Conservation (phyloP, 2,329 filamentous ascomycete species). For the Phaeomoniella chlamydospora region DNA sequence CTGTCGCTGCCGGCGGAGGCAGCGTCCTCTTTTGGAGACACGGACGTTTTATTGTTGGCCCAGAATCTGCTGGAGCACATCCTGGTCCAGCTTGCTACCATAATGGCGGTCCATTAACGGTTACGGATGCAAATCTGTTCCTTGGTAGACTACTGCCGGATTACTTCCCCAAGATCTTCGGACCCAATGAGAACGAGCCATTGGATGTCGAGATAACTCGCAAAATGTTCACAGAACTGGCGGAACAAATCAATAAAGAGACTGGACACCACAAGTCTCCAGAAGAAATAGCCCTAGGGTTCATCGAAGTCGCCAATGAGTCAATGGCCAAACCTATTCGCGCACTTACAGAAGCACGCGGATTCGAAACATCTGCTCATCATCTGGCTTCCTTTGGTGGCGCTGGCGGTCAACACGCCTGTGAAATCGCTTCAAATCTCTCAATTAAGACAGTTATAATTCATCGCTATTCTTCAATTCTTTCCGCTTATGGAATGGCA, state of each 20-base stretch:
- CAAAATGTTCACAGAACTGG: conserved; percentile 27
- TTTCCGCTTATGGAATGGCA: conserved; percentile 31
- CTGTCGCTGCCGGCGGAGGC: conserved; percentile 62
- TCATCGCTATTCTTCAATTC: conserved; percentile 25
- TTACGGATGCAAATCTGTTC: conserved; percentile 86
- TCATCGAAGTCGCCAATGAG: conserved; percentile 26
- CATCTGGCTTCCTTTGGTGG: conserved; percentile 17
- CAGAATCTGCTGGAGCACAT: conserved; percentile 77
- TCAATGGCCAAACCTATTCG: conserved; percentile 21
- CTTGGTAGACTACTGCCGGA: conserved; percentile 54
- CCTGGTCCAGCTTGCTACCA: conserved; percentile 84
- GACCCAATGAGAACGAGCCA: conserved; percentile 63
- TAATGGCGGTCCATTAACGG: conserved; percentile 75
- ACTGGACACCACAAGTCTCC: conserved; percentile 13
- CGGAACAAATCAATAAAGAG: conserved; percentile 25
- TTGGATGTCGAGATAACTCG: conserved; percentile 26
- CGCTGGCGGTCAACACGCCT: conserved; percentile 24
- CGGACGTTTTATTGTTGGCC: conserved; percentile 77
- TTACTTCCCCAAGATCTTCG: conserved; percentile 90
- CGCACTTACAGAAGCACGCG: conserved; percentile 13
- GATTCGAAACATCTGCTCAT: conserved; percentile 14
- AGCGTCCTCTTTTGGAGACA: conserved; percentile 60
- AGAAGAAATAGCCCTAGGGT: conserved; percentile 24
- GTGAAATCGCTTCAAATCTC: conserved; percentile 24
- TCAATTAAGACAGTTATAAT: conserved; percentile 27